Conservation (phyloP, 2,329 filamentous ascomycete genomes). For the Fusarium ramigenum region DNA sequence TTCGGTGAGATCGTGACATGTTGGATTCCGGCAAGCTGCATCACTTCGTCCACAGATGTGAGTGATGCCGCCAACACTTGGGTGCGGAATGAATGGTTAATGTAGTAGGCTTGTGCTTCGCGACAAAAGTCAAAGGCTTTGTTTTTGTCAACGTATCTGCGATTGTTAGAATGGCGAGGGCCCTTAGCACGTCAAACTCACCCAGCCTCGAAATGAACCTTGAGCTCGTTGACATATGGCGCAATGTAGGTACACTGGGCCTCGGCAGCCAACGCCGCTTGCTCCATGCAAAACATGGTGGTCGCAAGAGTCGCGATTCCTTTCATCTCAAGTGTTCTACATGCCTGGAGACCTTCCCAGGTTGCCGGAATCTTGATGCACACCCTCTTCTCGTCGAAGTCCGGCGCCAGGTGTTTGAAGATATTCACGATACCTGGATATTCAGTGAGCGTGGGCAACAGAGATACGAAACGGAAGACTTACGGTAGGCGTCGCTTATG, state of each 20-base stretch:
- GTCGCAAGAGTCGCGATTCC: conserved; percentile 70
- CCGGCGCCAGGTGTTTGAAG: conserved; percentile 35
- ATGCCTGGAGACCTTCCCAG: conserved; percentile 71
- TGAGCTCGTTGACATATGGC: conserved; percentile 72
- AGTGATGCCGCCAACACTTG: conserved; percentile 66
- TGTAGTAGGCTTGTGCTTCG: conserved; percentile 63
- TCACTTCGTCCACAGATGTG: conserved; percentile 66
- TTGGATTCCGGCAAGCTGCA: conserved; percentile 64
- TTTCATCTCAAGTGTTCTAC: conserved; percentile 59
- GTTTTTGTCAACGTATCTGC: conserved; percentile 58
- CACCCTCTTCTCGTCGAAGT: conserved; percentile 57
- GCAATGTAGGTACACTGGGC: conserved; percentile 69
- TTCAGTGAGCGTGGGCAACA: no score
- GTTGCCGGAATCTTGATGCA: conserved; percentile 72
- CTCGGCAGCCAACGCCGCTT: conserved; percentile 66
- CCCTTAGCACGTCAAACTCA: conserved; percentile 41
- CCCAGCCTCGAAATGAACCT: conserved; percentile 66
- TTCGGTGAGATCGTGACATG: conserved; percentile 68
- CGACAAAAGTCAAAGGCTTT: conserved; percentile 62
- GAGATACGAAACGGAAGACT: background rate
- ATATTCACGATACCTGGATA: conserved; percentile 60
- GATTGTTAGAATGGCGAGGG: background rate
- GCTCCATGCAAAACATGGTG: conserved; percentile 69
- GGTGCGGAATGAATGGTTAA: conserved; percentile 52
- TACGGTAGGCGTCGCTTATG: conserved; percentile 61